Evolutionary conservation across 208 protist species (phyloP).

Genomic region (Strigomonas culicis): DNA sequence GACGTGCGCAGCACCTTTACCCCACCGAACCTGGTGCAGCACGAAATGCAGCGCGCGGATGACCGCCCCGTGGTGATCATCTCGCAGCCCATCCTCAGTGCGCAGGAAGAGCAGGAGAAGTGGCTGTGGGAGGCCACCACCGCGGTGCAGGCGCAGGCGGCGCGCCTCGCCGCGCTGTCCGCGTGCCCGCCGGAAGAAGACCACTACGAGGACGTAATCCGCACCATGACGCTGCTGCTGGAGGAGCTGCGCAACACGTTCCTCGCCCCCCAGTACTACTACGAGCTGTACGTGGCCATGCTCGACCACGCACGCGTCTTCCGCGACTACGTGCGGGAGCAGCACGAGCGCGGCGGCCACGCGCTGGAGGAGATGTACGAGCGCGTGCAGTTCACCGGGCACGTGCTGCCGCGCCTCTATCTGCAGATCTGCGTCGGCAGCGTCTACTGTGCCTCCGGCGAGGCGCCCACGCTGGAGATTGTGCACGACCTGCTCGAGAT

Average conservation of each 20-base stretch:
- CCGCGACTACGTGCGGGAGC: conserved; percentile 85
- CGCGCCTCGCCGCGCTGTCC: conserved; percentile 81
- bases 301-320: conserved; percentile 92
- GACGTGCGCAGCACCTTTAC: neutral
- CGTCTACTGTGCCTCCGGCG: conserved; percentile 93
- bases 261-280: conserved; percentile 97
- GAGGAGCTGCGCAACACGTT: conserved; percentile 93
- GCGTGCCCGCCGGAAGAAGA: conserved; percentile 17
- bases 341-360: conserved; percentile 31
- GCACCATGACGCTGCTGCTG: conserved; percentile 86
- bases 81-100: conserved; percentile 50
- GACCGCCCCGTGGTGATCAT: conserved; percentile 39
- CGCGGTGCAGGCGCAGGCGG: conserved; percentile 54
- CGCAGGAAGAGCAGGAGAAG: conserved; percentile 91
- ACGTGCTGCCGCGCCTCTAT: conserved; percentile 98
- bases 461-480: conserved; percentile 81
- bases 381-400: conserved; percentile 96
- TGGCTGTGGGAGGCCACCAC: conserved; percentile 76
- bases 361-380: conserved; percentile 95
- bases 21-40: neutral
- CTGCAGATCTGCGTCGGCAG: conserved; percentile 95
- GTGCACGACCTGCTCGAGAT: conserved; percentile 98
- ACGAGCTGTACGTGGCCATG: conserved; percentile 96
- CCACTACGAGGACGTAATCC: conserved; percentile 7
- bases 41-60: neutral